Base-by-base conservation (phyloP, 2,329 filamentous ascomycete species). In the Aschersonia sp. region DNA sequence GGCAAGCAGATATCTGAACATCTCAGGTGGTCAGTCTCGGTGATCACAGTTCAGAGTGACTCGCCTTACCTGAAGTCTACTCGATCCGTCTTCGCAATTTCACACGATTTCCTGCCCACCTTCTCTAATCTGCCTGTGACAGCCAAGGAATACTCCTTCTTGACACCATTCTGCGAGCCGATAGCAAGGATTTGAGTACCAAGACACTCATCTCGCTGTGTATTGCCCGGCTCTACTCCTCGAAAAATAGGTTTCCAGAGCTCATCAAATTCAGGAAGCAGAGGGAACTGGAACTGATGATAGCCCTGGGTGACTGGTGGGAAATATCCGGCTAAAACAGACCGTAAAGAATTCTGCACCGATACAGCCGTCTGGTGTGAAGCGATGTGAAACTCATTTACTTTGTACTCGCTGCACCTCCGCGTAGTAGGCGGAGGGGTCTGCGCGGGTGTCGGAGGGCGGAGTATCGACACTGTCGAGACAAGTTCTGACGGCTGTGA, bases 151-250 rank as follows among this genome's bases (percentile, higher is more conserved):
- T 76, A 74, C 2, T 70, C 67, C 50, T 66, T 71, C 32, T 67
- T 67, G 1, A 81, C 76, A 2, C 69, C 71, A 30, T 66, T 65
- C 52, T 82, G 75, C 4, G 71, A 69, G 4, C 79, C 78, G 22
- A 83, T 64, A 2, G 77, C 77, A 10, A 83, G 58, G 4, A 83
- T 77, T 45, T 80, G 67, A 53, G 81, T 76, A 10, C 77, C 60
- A 39, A 65, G 62, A 10, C 59, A 60, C 31, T 65, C 60, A 5
- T 60, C 56, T 29, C 53, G 48, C 4, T 53, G 57, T 0, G 57
- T 58, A 45, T 51, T 60, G 1, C 52, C 56, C 0, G 58, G 48
- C 12, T 64, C 61, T 0, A 55, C 52, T 32, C 69, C 65, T 37
- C 56, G 62, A 43, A 78, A 72, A 1, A 79, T 63, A 2, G 73